phyloP scores from a whole-genome alignment of 352 stramenopile species.

The Globisporangium abappressorium region DNA sequence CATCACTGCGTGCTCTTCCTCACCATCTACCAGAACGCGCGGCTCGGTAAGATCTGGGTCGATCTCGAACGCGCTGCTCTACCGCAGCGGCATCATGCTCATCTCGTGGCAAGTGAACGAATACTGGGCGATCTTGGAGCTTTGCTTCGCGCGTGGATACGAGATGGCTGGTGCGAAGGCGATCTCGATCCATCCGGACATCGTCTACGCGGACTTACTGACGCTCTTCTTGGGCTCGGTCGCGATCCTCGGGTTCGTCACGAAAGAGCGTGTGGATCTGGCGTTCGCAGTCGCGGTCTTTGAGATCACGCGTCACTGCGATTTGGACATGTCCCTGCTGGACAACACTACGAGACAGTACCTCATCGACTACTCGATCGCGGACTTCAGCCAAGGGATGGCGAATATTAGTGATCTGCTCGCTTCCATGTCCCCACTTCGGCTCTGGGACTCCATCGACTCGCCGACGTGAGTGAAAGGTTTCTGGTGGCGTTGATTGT shows the following conservation, averaged over 20 bases:
- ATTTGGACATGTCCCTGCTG: too few species aligned
- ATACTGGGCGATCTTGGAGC: constrained; percentile 34
- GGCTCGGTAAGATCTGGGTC: constrained; percentile 32
- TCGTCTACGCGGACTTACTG: constrained; percentile 34
- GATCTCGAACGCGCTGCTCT: constrained; percentile 33
- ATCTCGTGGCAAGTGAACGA: constrained; percentile 36
- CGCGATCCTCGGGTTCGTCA: constrained; percentile 22
- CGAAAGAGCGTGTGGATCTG: constrained; percentile 29
- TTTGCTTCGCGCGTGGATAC: constrained; percentile 21
- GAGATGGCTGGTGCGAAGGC: constrained; percentile 14
- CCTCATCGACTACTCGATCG: too few species aligned
- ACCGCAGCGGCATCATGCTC: constrained; percentile 29
- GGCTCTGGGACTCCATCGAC: too few species aligned
- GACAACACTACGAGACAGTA: too few species aligned
- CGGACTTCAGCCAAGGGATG: too few species aligned
- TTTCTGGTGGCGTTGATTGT: too few species aligned
- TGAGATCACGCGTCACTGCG: constrained; percentile 18
- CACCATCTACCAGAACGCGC: constrained; percentile 28
- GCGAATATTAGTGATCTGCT: too few species aligned
- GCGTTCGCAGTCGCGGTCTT: constrained; percentile 25
- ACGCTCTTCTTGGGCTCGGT: constrained; percentile 30
- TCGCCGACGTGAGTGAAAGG: too few species aligned
- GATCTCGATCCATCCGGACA: constrained; percentile 18
- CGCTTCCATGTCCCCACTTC: too few species aligned
- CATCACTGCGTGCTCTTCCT: constrained; percentile 27